These are phyloP conservation scores for Alisma plantagoaquatica DNA, from an alignment of 106 monocot species.

Conservation along the genomic window DNA sequence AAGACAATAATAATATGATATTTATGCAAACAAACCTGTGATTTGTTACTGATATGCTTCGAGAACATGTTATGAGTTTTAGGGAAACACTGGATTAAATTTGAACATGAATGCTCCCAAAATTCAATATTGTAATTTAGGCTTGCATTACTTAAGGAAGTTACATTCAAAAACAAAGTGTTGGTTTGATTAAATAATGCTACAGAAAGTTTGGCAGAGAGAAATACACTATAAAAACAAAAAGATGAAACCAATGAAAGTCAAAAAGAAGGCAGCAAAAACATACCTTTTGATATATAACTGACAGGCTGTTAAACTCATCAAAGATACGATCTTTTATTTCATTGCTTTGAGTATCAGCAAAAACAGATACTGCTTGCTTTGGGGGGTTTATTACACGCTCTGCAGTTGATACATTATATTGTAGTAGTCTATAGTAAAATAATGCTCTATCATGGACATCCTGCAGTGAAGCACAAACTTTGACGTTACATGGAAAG, in stretches of 20 bases:
- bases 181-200: no score
- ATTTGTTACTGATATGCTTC: no score
- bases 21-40: no score
- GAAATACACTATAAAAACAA: no score
- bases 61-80: no score
- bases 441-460: conserved; percentile 98
- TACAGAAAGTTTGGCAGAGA: no score
- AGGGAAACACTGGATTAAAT: no score
- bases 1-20: no score
- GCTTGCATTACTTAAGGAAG: no score
- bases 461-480: conserved; percentile 49
- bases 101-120: no score
- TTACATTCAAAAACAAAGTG: not conserved
- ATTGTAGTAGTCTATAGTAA: conserved; percentile 94
- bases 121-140: no score
- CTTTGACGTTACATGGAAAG: not conserved
- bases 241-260: not conserved
- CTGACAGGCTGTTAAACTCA: conserved; percentile 92
- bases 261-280: not conserved
- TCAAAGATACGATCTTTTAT: conserved; percentile 98
- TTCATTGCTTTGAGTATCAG: conserved; percentile 92
- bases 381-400: conserved; percentile 90
- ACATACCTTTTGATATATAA: conserved; percentile 86
- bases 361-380: conserved; percentile 98
- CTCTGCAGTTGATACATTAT: conserved; percentile 80